Evolutionary conservation across 2,329 filamentous ascomycete species (phyloP), one percentile per base, ranked within the genome.

Genomic region (Xylariaceae sp.): DNA sequence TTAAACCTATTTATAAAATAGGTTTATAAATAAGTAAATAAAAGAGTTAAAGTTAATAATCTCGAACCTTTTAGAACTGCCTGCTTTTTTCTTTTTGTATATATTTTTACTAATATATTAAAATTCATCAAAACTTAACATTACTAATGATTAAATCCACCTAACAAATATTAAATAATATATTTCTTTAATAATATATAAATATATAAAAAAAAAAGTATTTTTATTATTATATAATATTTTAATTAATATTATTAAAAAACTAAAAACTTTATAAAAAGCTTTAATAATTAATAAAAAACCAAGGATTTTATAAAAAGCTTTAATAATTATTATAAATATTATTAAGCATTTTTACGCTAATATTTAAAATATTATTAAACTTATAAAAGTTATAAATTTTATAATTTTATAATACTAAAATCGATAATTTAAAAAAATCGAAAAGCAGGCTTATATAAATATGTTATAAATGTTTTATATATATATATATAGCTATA

Each of bases 351-450:
- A 8, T 29, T 29, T 29, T 29, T 29, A 29, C n/a, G n/a, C n/a
- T n/a, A n/a, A n/a, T 29, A 29, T 29, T 29, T 29, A 29, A 29
- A 29, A 29, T 8, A 29, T 8, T 29, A 29, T 29, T 29, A 8
- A 8, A 14, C 8, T 29, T 29, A 8, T 29, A 29, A 29, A 29
- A 8, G 8, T 29, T 29, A 29, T 29, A 8, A 29, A 14, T 14
- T 8, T 29, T 8, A 29, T 8, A 8, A 14, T 29, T 5, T 29
- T 8, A 8, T 29, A 29, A 8, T 29, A 14, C 14, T 29, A 29
- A 8, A 29, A 29, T 29, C 14, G 27, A 36, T 11, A 40, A n/a
- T 22, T 47, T 47, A 4, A 8, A 29, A 29, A 29, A n/a, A n/a
- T n/a, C n/a, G n/a, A n/a, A n/a, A n/a, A n/a, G n/a, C n/a, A n/a